Evolutionary conservation across 169 alveolate genomes (phyloP), one percentile per base, ranked within the genome.

Genomic region (Cryptosporidium viatorum): DNA sequence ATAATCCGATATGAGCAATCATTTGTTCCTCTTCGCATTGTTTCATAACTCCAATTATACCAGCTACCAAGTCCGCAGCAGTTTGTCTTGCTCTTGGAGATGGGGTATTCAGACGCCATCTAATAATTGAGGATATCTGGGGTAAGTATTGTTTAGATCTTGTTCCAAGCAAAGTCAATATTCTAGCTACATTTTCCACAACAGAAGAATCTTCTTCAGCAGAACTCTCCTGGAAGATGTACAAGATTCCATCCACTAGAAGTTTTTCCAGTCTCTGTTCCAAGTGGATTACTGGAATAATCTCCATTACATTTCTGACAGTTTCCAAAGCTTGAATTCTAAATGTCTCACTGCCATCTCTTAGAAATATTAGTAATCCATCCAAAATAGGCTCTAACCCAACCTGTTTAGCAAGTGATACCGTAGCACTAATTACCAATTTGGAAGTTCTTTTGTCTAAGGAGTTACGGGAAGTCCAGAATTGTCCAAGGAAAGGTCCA

Each of bases 291-390:
- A 97, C 99, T 39, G 99, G 99, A 59, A 94, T 85, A 62, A 62
- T 9, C 85, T 59, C 71, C 33, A 98, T 93, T 37, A 98, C 96
- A 85, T 97, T 97, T 92, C 98, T 99, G 5, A 98, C 96, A 21
- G 99, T 96, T 93, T 99, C 99, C 92, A 98, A 94, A 7, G 98
- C 99, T 98, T 97, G 98, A 86, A 97, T 97, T 69, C 99, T 95
- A 84, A 93, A 97, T 33, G 93, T 91, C 91, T 98, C 99, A 85
- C 94, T 95, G 31, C 95, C 97, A 86, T 97, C 99, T 92, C 97
- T 98, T 51, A 98, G 86, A 70, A 96, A 97, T 85, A 95, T 95
- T 35, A 97, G 98, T 9, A 97, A 95, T 29, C 93, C 92, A 58
- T 94, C 93, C 70, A 98, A 93, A 58, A 98, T n/a, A 67, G 84